Base-by-base conservation (phyloP, 2,329 filamentous ascomycete species). In the Colletotrichum navitas region DNA sequence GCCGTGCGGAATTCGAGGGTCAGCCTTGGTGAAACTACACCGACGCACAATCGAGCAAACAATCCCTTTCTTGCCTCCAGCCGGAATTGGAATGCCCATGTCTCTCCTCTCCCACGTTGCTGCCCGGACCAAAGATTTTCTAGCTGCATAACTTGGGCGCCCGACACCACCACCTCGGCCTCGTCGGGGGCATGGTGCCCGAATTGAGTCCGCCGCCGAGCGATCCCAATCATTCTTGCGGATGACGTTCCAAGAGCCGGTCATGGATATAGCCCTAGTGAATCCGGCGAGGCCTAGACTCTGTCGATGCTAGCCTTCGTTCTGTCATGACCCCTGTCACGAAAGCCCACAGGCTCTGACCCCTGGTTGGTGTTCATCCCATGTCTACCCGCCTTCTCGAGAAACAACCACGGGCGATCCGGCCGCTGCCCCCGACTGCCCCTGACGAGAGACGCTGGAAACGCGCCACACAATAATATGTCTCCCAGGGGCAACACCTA, bases 11-110 rank as follows among this genome's bases (percentile, higher is more conserved):
- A 63, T 60, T 47, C 8, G 32, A 47, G 54, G 5, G 54, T 29
- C 47, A 52, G 52, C 59, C 36, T 54, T 12, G 6, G 39, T 58
- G 24, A 12, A 26, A 16, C 55, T 18, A n/a, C 62, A 10, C 21
- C 55, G 36, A 32, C 39, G 65, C 58, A 55, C 41, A 26, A 3
- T 16, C 54, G 55, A 54, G 59, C 65, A 72, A 60, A 71, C 69
- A 72, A 69, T 69, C 65, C 65, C 65, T 72, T 69, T 72, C 65
- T 72, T 72, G 59, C 65, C 69, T 60, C 45, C 16, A 29, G 26
- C 45, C 51, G 66, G 66, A 4, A 2, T 29, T 4, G 29, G 29
- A 72, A 72, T 61, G 36, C 8, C 34, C 10, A 52, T 60, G 69
- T 69, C 65, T 68, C 54, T 56, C 2, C 65, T 68, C 54, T 56